Evolutionary conservation across 2,329 filamentous ascomycete genomes (phyloP).

Genomic region (Thyridium curvatum): DNA sequence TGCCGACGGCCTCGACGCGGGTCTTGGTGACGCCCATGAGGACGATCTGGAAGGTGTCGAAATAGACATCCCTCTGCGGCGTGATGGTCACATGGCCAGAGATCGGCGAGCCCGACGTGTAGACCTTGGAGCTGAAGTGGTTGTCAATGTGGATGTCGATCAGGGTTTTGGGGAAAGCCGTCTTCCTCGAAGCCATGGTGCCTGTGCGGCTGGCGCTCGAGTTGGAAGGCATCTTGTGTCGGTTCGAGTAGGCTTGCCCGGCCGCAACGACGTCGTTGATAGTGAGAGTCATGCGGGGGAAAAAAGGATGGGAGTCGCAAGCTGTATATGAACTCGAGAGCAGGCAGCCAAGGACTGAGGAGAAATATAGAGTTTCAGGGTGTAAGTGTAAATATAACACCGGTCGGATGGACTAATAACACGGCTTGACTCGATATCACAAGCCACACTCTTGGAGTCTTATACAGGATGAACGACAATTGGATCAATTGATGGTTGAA

Average conservation of each 20-base stretch:
- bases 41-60: constrained; percentile 45
- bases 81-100: constrained; percentile 41
- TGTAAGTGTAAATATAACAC: no score
- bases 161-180: constrained; percentile 22
- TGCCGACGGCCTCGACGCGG: constrained; percentile 42
- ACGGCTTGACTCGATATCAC: not conserved
- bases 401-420: no score
- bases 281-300: not conserved
- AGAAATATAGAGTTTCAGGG: no score
- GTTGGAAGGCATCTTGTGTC: constrained; percentile 5
- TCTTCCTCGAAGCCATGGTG: constrained; percentile 6
- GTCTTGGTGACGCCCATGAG: constrained; percentile 45
- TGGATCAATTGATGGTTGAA: not conserved
- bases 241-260: not conserved
- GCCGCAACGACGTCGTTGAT: not conserved
- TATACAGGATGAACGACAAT: not conserved
- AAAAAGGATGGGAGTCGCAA: not conserved
- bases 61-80: constrained; percentile 36
- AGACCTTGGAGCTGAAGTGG: constrained; percentile 49
- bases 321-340: no score
- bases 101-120: constrained; percentile 47
- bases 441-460: not conserved
- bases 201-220: constrained; percentile 5
- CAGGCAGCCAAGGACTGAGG: no score
- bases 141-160: constrained; percentile 44